A percentile compares a stretch with the other conserved stretches of the same genome.
phyloP scores from a whole-genome alignment of 495 filamentous ascomycete species.

The Penicillium dipodomyicola region DNA sequence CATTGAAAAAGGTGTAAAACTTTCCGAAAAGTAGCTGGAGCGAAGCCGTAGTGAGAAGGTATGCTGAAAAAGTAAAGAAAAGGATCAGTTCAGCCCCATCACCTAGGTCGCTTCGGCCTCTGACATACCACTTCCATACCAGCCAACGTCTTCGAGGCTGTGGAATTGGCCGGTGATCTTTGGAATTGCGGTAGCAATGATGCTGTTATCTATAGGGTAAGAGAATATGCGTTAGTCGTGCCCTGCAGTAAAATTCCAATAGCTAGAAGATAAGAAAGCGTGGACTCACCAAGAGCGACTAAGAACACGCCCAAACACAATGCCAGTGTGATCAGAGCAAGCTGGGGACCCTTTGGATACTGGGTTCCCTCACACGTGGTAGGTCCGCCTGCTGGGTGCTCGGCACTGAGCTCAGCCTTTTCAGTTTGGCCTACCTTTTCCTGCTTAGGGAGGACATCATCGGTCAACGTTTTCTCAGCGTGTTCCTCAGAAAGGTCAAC shows the following conservation, averaged over 20 bases:
- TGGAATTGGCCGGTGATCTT: slow-evolving; percentile 46
- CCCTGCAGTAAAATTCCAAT: background rate
- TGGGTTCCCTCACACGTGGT: background rate
- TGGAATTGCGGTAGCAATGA: slow-evolving; percentile 44
- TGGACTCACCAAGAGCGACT: slow-evolving; percentile 1
- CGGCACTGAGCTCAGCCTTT: background rate
- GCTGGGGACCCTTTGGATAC: background rate
- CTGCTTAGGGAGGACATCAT: background rate
- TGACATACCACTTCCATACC: slow-evolving; percentile 38
- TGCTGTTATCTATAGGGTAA: slow-evolving; percentile 48
- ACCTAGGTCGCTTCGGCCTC: slow-evolving; percentile 2
- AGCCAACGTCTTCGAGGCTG: slow-evolving; percentile 42
- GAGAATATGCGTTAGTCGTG: background rate
- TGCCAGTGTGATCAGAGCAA: slow-evolving; percentile 1
- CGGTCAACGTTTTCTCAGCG: background rate
- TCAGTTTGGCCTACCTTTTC: background rate
- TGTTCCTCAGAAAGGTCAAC: background rate
- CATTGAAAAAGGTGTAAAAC: slow-evolving; percentile 52
- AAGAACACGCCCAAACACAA: slow-evolving; percentile 2
- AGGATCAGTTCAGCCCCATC: slow-evolving; percentile 23
- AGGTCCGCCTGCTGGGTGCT: background rate
- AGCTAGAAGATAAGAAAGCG: background rate
- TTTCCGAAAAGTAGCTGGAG: slow-evolving; percentile 52
- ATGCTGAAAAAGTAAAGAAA: slow-evolving; percentile 27
- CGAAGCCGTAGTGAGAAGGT: slow-evolving; percentile 55